Evolutionary conservation across 2,329 filamentous ascomycete genomes (phyloP), one percentile per base, ranked within the genome.

Genomic region (Penicillium sp.): DNA sequence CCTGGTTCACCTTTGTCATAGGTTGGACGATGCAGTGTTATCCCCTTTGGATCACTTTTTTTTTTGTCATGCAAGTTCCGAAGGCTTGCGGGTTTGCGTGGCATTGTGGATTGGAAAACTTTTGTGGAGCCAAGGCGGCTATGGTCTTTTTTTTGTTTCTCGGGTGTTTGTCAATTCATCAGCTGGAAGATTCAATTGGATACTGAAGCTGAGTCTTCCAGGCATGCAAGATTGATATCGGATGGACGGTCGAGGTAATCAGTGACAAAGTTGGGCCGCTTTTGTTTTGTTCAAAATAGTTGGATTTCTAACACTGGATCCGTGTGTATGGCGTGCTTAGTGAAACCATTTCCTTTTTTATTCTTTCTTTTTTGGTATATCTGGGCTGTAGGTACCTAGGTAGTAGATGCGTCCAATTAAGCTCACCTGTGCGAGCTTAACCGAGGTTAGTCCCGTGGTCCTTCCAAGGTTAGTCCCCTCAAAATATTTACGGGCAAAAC

Each of bases 271-370:
- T 50, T 44, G 29, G 48, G 34, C 42, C 25, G 37, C 44, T 54
- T 50, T 50, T 49, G 52, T 55, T 48, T 62, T 55, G 40, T 52
- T 53, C 32, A 58, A 59, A 62, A 56, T 59, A 60, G 57, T 56
- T 59, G 41, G 48, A 53, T 49, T 54, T 51, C 38, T 63, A 38
- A 50, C 52, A 45, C 54, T 62, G 57, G 50, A 55, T 58, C 51
- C 55, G 52, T 52, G 47, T 55, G 52, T 55, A 46, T 52, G 52
- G 58, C 55, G 60, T 58, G 50, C 41, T 53, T 58, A 39, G 32
- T 57, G 57, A 46, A 54, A 46, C 34, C 31, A 52, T 52, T 35
- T 37, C 29, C 54, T 44, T 37, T 46, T 42, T 32, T 42, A 40
- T 52, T 56, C 46, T 25, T 56, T 41, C 16, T 25, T 21, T 21